Conservation (phyloP, 305 asterid genomes). For the Andrographis paniculata region DNA sequence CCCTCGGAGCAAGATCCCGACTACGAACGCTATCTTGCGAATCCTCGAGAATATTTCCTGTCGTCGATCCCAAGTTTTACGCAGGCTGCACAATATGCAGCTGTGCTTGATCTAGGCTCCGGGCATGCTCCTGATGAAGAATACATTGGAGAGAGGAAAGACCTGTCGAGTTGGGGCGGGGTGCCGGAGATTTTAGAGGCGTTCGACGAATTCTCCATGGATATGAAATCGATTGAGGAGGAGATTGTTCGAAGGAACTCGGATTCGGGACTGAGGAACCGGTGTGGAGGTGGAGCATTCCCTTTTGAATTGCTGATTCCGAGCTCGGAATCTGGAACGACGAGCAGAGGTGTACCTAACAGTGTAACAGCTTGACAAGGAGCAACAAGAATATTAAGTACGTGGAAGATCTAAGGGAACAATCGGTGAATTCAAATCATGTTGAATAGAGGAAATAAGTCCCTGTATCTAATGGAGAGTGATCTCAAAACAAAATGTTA, state of each 20-base stretch:
- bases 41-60: too few species aligned
- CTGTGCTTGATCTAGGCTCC: constrained; percentile 43
- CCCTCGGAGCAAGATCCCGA: background rate
- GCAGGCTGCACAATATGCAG: constrained; percentile 15
- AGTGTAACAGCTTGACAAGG: constrained; percentile 25
- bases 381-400: too few species aligned
- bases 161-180: constrained; percentile 39
- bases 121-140: constrained; percentile 54
- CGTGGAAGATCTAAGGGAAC: too few species aligned
- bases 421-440: too few species aligned
- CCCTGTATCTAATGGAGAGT: too few species aligned
- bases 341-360: constrained; percentile 52
- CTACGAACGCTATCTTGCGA: too few species aligned
- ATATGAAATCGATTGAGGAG: constrained; percentile 32
- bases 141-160: constrained; percentile 44
- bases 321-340: constrained; percentile 45
- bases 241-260: constrained; percentile 39
- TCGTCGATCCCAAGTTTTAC: too few species aligned
- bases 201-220: constrained; percentile 31
- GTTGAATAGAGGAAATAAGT: too few species aligned
- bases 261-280: constrained; percentile 25
- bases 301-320: constrained; percentile 62
- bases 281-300: constrained; percentile 43
- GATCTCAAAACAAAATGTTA: too few species aligned
- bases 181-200: constrained; percentile 40